Evolutionary conservation across 148 eudicot species (phyloP), one percentile per base, ranked within the genome.

Genomic region (Rhododendron williamsianum): DNA sequence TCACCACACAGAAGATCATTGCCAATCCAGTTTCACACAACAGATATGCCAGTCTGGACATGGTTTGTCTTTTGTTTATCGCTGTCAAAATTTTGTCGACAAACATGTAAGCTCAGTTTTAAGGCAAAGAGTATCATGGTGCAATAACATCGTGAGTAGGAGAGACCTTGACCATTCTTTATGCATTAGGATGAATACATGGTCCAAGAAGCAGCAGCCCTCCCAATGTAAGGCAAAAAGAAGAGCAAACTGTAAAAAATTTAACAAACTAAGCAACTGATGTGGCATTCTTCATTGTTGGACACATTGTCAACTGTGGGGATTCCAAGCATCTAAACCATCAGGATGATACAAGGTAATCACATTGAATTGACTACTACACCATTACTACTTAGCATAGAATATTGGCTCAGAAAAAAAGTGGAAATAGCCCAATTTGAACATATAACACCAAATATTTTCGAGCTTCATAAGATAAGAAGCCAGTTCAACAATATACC

Each of bases 271-370:
- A 25, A 25, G 19, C 58, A 48, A 48, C 58, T 48, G 56, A 78
- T 9, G 33, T 25, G 81, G 60, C 58, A n/a, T 48, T 18, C 35
- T n/a, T 78, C 15, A 30, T 8, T 30, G 41, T 49, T 13, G 82
- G 63, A 25, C 38, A 79, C 36, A 18, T 18, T 41, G 7, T 80
- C 35, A 78, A 46, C 52, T n/a, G 52, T n/a, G 81, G 33, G 81
- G 81, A 41, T 77, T 43, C 46, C 51, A 77, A 78, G 58, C 49
- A 78, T 78, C 81, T 25, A 51, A 48, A 78, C 58, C 58, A 78
- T 46, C 25, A 43, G 33, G 2, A 78, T 46, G 81, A 78, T 78
- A 25, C 81, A 25, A 78, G 81, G 27, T 25, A 78, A 48, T 78
- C 56, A 48, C 56, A 48, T n/a, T 48, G 36, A 78, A 48, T 25